These are phyloP conservation scores for Eucalyptus pauciflora DNA, from an alignment of 345 rosid genomes.

Conservation along the genomic window DNA sequence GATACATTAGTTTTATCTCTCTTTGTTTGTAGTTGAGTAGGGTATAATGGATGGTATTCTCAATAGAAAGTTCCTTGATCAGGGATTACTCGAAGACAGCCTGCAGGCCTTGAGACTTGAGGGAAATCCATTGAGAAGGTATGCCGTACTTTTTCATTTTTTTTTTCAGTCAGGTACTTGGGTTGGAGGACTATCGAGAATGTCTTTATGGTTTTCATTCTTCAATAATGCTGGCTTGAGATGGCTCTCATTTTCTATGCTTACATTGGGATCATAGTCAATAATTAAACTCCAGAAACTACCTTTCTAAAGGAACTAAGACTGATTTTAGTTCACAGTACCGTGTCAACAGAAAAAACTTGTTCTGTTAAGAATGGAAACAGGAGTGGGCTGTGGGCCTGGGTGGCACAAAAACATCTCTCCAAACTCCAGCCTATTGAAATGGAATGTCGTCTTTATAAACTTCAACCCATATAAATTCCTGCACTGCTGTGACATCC, in stretches of 20 bases:
- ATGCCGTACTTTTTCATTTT: neutral
- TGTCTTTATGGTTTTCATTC: neutral
- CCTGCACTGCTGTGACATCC: neutral
- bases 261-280: neutral
- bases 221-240: neutral
- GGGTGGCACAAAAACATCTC: neutral
- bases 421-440: neutral
- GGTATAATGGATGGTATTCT: neutral
- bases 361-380: neutral
- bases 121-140: slow-evolving; percentile 93
- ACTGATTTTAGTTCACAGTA: neutral
- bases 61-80: neutral
- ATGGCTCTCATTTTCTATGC: neutral
- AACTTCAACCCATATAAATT: neutral
- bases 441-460: neutral
- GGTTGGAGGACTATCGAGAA: neutral
- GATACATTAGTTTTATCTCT: neutral
- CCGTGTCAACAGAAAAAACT: neutral
- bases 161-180: neutral
- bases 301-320: neutral
- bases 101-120: slow-evolving; percentile 74
- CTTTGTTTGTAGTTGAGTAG: neutral
- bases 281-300: neutral
- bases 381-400: neutral
- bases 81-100: slow-evolving; percentile 82